Evolutionary conservation across 345 rosid genomes (phyloP), one percentile per base, ranked within the genome.

Genomic region (Geranium rotundifolium): DNA sequence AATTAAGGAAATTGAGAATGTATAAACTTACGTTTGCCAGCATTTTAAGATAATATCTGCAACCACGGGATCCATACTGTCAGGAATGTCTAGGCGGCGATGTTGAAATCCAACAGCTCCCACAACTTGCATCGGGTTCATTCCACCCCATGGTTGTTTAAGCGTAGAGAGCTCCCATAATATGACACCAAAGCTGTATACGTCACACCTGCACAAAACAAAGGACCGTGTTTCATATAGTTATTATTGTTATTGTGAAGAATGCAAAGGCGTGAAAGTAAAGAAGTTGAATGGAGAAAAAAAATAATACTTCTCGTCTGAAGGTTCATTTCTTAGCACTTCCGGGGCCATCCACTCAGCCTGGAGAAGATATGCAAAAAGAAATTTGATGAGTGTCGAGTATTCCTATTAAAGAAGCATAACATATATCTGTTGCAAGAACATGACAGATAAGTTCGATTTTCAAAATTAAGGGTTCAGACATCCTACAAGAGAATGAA

Each of bases 331-430:
- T 81, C 89, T 78, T 56, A 92, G 89, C 75, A 92, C 88, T 82
- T 92, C 98, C 49, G 98, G 98, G 63, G 98, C 96, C 96, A 92
- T 92, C 98, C 98, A 92, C 73, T 92, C 96, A 58, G 96, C 98
- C 98, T 89, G 81, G 69, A 77, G 50, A 69, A 63, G 12, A 57
- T 29, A 23, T 17, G 50, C 41, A 55, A 17, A 34, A 34, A 5
- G 10, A 34, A 34, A 5, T 34, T 4, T 34, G 41, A 34, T 34
- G 41, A 34, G 41, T 34, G 10, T 34, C 41, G 4, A 34, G 41
- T 34, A 8, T 23, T 23, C 1, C 27, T 23, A 23, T 23, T 23
- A 23, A 23, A 23, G 27, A 23, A 23, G 27, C 27, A 23, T 23
- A 23, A 23, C 27, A 23, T 23, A 23, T 23, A 23, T 23, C 27